Conservation (phyloP, 192 early-diverging fungal genomes). For the Jimgerdemannia lactiflua region DNA sequence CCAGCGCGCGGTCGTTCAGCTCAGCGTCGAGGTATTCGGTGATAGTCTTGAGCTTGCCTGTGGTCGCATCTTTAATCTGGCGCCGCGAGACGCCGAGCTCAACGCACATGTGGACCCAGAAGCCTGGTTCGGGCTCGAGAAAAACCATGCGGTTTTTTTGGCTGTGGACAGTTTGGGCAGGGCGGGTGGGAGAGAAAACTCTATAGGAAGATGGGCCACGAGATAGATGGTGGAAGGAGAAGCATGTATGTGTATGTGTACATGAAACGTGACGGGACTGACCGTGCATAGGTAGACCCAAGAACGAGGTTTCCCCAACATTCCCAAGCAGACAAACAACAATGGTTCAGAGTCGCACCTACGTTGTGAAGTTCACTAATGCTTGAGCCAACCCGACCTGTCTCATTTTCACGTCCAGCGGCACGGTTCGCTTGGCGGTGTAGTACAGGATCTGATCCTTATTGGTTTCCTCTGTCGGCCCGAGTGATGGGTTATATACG, state of each 20-base stretch:
- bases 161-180: slow-evolving; percentile 55
- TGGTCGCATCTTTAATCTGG: slow-evolving; percentile 42
- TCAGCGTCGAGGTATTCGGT: slow-evolving; percentile 53
- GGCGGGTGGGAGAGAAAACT: slow-evolving; percentile 46
- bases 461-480: slow-evolving; percentile 62
- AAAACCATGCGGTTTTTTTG: slow-evolving; percentile 59
- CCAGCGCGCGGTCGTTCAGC: slow-evolving; percentile 45
- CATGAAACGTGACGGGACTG: too few relatives aligned
- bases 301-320: too few relatives aligned
- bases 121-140: slow-evolving; percentile 53
- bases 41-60: slow-evolving; percentile 43
- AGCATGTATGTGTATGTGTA: too few relatives aligned
- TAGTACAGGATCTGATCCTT: slow-evolving; percentile 79
- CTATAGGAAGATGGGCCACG: slow-evolving; percentile 19
- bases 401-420: slow-evolving; percentile 70
- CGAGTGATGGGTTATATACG: slow-evolving; percentile 69
- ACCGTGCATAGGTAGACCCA: too few relatives aligned
- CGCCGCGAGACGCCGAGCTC: slow-evolving; percentile 18
- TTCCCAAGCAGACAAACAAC: too few relatives aligned
- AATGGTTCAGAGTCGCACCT: slow-evolving; percentile 1
- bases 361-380: slow-evolving; percentile 66
- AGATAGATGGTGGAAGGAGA: background rate
- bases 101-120: slow-evolving; percentile 59
- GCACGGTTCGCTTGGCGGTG: slow-evolving; percentile 61
- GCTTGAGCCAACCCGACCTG: slow-evolving; percentile 75